Evolutionary conservation across 306 rosid species (phyloP), one percentile per base, ranked within the genome.

Genomic region (Sphenostylis stenocarpa): DNA sequence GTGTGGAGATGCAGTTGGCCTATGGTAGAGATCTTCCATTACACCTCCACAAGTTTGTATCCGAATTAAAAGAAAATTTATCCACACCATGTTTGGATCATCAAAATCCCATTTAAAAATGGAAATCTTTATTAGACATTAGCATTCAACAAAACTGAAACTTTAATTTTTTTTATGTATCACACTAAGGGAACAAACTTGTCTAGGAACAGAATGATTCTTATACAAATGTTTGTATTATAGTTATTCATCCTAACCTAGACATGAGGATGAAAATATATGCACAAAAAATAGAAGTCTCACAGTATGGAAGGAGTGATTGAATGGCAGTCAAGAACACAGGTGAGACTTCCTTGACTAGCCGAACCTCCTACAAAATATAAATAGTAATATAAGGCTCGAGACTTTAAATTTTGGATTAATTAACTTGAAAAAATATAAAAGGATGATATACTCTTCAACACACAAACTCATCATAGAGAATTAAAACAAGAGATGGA

Each of bases 311-410:
- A 85, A 94, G 97, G 77, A 94, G 76, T 31, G 98, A 94, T 78
- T 90, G 97, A 75, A 94, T 80, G 76, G 91, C 96, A 70, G 86
- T 94, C 85, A 94, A 84, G 73, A 94, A 80, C 82, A 78, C 82
- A 61, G 97, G 97, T 39, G 97, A 89, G 74, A 94, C 95, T 88
- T 94, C 98, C 87, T 89, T 92, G 81, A 94, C 93, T 31, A 96
- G 97, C 41, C 86, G 88, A 78, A 92, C 91, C 85, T 92, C 97
- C 98, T 92, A 72, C 70, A 86, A 85, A 74, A 84, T 41, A 41
- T 41, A 3, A 39, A 13, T 31, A 83, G 38, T 56, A 47, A 79
- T 34, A 71, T 51, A 26, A 66, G 73, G 81, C 67, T 74, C 16
- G 57, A 17, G 12, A 58, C 29, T 67, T 45, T 38, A 44, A 45